A percentile compares a stretch with the other conserved stretches of the same genome.
phyloP scores from a whole-genome alignment of 78 protist species.

The Bigelowiella natans region DNA sequence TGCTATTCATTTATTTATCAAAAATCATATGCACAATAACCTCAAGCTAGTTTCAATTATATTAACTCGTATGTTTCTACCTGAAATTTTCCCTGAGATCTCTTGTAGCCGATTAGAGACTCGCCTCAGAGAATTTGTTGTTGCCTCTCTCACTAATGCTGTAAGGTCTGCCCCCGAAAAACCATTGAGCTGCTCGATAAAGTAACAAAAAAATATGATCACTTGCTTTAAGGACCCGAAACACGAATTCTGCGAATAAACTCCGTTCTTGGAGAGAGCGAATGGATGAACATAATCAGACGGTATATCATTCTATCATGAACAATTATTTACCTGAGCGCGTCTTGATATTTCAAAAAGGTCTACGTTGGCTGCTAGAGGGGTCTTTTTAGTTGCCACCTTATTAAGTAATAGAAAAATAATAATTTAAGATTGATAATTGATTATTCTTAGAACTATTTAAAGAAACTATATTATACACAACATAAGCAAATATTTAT shows the following conservation, averaged over 20 bases:
- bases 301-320: not conserved
- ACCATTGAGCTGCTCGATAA: slow-evolving; percentile 10
- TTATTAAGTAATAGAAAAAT: not conserved
- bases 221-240: too few species aligned
- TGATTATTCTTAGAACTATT: too few species aligned
- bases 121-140: slow-evolving; percentile 16
- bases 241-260: slow-evolving; percentile 7
- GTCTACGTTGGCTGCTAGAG: too few species aligned
- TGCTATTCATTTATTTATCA: too few species aligned
- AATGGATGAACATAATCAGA: not conserved
- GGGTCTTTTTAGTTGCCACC: too few species aligned
- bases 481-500: too few species aligned
- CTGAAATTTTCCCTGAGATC: too few species aligned
- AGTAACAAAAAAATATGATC: not conserved
- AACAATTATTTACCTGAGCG: not conserved
- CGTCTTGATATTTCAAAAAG: not conserved
- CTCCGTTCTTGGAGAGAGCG: slow-evolving; percentile 8
- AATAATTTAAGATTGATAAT: not conserved
- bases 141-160: slow-evolving; percentile 39
- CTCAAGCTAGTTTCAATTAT: too few species aligned
- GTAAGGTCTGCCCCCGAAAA: slow-evolving; percentile 56
- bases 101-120: too few species aligned
- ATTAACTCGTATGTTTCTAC: too few species aligned
- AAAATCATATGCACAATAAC: too few species aligned
- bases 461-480: too few species aligned